phyloP scores from a whole-genome alignment of 2,329 filamentous ascomycete genomes.

The Curvularia sp. region DNA sequence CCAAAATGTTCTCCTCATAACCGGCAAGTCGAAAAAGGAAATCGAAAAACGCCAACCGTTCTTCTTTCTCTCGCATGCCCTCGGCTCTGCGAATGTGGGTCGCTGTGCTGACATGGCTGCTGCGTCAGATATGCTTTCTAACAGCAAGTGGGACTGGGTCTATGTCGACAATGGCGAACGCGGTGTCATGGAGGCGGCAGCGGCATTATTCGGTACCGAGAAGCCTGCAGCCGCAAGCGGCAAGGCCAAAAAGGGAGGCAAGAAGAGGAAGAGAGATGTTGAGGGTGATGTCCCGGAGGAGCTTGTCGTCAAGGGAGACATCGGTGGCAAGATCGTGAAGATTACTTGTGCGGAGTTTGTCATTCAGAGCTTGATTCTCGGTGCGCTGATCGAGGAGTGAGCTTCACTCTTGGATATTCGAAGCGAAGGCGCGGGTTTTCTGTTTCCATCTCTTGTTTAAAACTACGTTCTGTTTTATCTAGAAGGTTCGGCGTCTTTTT shows the following conservation, averaged over 20 bases:
- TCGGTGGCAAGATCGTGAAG: conserved; percentile 62
- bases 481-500: neutral
- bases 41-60: conserved; percentile 73
- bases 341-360: conserved; percentile 86
- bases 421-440: neutral
- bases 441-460: neutral
- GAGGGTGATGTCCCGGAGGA: conserved; percentile 36
- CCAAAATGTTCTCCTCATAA: conserved; percentile 75
- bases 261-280: conserved; percentile 55
- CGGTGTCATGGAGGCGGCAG: conserved; percentile 62
- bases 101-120: conserved; percentile 70
- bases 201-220: conserved; percentile 54
- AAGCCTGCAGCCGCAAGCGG: conserved; percentile 19
- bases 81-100: conserved; percentile 73
- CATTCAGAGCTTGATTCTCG: conserved; percentile 90
- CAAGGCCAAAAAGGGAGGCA: conserved; percentile 41
- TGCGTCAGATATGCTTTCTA: conserved; percentile 65
- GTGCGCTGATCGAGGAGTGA: conserved; percentile 72
- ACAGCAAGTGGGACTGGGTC: conserved; percentile 75
- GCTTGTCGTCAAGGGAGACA: conserved; percentile 40
- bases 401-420: neutral
- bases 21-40: conserved; percentile 67
- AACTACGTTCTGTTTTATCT: neutral
- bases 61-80: conserved; percentile 77
- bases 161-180: conserved; percentile 76